phyloP scores from a whole-genome alignment of 2,329 filamentous ascomycete species.

The Beauveria sp. region DNA sequence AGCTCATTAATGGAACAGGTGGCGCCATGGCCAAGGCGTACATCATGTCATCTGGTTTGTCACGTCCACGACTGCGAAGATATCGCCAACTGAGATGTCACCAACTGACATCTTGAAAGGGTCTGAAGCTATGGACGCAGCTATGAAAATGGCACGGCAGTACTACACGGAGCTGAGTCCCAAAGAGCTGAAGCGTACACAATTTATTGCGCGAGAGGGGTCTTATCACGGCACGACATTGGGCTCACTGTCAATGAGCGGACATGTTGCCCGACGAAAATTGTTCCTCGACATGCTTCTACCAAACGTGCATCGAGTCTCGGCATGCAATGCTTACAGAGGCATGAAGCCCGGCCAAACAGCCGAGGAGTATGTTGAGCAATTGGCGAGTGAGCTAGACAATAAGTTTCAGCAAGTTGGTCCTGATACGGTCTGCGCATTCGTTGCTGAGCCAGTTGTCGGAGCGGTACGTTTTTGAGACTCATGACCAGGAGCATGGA shows the following conservation, averaged over 20 bases:
- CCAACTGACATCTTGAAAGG: slow-evolving; percentile 26
- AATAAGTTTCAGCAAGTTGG: slow-evolving; percentile 56
- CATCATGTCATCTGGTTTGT: slow-evolving; percentile 28
- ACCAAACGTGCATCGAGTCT: slow-evolving; percentile 48
- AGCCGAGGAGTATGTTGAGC: slow-evolving; percentile 48
- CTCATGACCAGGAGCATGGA: not conserved
- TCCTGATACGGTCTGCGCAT: slow-evolving; percentile 58
- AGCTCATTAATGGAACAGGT: slow-evolving; percentile 23
- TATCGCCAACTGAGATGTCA: not conserved
- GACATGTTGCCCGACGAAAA: slow-evolving; percentile 50
- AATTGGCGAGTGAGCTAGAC: slow-evolving; percentile 58
- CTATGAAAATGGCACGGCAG: slow-evolving; percentile 38
- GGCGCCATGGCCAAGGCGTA: slow-evolving; percentile 27
- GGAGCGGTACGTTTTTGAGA: slow-evolving; percentile 37
- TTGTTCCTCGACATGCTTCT: slow-evolving; percentile 56
- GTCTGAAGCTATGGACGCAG: slow-evolving; percentile 41
- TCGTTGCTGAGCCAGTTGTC: slow-evolving; percentile 64
- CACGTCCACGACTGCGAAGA: not conserved
- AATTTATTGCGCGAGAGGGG: slow-evolving; percentile 59
- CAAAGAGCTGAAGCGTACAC: slow-evolving; percentile 46
- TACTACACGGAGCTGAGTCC: slow-evolving; percentile 33
- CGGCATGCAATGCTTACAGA: slow-evolving; percentile 58
- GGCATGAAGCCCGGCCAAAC: slow-evolving; percentile 43
- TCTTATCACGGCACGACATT: slow-evolving; percentile 69
- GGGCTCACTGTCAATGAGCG: slow-evolving; percentile 55